Percentiles rank a stretch among this genome's conserved stretches.
Conservation (phyloP, 129 eudicot genomes). For the sunflower (Helianthus annuus) region DNA sequence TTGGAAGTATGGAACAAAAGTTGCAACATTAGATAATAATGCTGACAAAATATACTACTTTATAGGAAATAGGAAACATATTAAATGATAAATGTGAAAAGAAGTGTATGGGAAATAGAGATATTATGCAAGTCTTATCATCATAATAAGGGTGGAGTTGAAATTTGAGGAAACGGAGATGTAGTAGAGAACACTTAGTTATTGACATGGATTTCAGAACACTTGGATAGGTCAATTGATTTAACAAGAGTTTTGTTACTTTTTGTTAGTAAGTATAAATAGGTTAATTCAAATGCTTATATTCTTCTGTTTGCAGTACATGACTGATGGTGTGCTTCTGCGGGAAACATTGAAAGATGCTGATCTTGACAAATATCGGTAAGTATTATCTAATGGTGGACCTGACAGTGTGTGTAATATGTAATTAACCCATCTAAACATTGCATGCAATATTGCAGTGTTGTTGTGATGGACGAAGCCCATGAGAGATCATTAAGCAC, state of each 20-base stretch:
- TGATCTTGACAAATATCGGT: slow-evolving; percentile 79
- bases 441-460: slow-evolving; percentile 40
- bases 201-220: neutral
- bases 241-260: neutral
- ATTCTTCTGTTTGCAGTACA: slow-evolving; percentile 47
- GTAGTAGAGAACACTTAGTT: neutral
- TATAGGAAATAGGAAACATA: neutral
- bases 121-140: neutral
- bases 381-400: slow-evolving; percentile 13
- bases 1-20: neutral
- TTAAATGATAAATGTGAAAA: neutral
- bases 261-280: neutral
- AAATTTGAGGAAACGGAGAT: neutral
- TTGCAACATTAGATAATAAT: neutral
- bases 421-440: slow-evolving; percentile 2
- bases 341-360: slow-evolving; percentile 75
- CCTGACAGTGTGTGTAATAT: neutral
- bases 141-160: neutral
- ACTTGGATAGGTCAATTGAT: neutral
- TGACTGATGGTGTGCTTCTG: slow-evolving; percentile 78
- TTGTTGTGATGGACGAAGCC: slow-evolving; percentile 75
- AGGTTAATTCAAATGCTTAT: neutral
- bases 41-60: neutral
- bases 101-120: neutral
- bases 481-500: slow-evolving; percentile 75